Conservation (phyloP, 192 early-diverging fungal genomes). For the Funneliformis mosseae region DNA sequence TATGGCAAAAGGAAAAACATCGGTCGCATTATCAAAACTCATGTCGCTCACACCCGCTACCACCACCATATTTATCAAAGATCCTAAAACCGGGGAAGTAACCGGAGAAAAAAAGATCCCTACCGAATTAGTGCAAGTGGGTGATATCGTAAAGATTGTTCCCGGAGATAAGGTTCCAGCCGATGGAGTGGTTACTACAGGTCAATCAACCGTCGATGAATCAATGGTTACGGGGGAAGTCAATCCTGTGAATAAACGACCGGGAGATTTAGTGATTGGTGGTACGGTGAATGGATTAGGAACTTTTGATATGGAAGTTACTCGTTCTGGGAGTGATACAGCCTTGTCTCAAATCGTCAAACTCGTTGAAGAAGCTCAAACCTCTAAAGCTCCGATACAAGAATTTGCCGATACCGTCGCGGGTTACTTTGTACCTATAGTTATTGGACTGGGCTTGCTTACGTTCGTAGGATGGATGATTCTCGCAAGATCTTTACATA, state of each 20-base stretch:
- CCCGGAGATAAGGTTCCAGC: conserved; percentile 94
- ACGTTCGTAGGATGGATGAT: conserved; percentile 83
- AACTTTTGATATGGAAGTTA: conserved; percentile 80
- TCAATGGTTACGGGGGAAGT: conserved; percentile 96
- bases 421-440: conserved; percentile 88
- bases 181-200: conserved; percentile 79
- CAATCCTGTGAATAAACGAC: conserved; percentile 71
- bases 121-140: conserved; percentile 81
- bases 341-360: conserved; percentile 90
- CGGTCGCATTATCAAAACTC: conserved; percentile 83
- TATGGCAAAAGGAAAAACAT: conserved; percentile 92
- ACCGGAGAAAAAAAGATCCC: conserved; percentile 73
- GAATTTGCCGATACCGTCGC: conserved; percentile 87
- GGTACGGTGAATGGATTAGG: conserved; percentile 96
- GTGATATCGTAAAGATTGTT: conserved; percentile 84
- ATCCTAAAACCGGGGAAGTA: conserved; percentile 51
- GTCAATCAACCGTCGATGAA: conserved; percentile 85
- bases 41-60: conserved; percentile 83
- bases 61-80: conserved; percentile 58
- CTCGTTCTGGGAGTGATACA: conserved; percentile 87
- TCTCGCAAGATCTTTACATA: conserved; percentile 49
- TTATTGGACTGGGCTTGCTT: conserved; percentile 69
- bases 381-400: conserved; percentile 94
- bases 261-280: conserved; percentile 74
- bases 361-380: conserved; percentile 92